Evolutionary conservation across 306 rosid genomes (phyloP).

Genomic region (Pyrus bretschneideri): DNA sequence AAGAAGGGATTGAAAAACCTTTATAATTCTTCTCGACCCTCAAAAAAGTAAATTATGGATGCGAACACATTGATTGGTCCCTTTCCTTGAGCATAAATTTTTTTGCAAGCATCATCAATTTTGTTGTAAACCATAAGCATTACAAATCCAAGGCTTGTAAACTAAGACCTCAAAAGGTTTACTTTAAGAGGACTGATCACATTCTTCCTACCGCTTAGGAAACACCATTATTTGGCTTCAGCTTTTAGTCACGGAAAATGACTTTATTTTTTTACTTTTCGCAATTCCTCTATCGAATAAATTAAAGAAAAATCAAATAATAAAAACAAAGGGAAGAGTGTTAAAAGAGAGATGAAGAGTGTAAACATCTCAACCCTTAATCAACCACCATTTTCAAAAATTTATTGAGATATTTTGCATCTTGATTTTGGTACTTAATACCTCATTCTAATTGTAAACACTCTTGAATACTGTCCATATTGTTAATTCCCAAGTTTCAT

Average conservation of each 20-base stretch:
- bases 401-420: background rate
- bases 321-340: no score
- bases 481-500: background rate
- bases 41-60: no score
- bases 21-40: no score
- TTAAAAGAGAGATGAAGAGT: background rate
- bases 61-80: no score
- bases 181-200: background rate
- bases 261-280: no score
- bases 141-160: background rate
- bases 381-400: no score
- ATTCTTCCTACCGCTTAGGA: background rate
- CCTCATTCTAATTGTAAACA: no score
- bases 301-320: no score
- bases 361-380: background rate
- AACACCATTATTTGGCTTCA: no score
- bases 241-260: background rate
- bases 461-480: no score
- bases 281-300: no score
- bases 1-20: rapidly evolving
- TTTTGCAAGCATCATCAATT: background rate
- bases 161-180: background rate
- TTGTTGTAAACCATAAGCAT: background rate
- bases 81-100: no score
- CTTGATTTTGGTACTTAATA: background rate